Base-by-base conservation (phyloP, 495 filamentous ascomycete genomes). In the Hypoxylon crocopeplum region DNA sequence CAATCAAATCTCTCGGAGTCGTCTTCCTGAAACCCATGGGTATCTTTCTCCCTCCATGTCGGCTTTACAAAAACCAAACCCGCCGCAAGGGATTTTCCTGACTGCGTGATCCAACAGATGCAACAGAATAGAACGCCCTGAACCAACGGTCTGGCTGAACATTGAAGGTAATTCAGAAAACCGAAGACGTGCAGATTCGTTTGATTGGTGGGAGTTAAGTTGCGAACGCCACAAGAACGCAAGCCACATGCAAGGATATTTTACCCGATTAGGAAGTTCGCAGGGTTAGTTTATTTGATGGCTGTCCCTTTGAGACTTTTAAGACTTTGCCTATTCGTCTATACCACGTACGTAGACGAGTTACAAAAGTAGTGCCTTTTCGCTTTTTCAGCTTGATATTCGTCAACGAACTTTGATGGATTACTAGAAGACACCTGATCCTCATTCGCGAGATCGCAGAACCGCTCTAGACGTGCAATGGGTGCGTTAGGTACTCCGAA, bases 231-330 rank as follows among this genome's bases (percentile, higher is more conserved):
- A 57, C 59, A 56, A 38, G 34, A 7, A 22, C 41, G 47, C 51
- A 63, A 63, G 59, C 59, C 59, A 63, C 59, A 37, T 32, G 27
- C 16, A 51, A 48, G 41, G 47, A 39, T 51, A 52, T 38, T 12
- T 37, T 56, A n/a, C 52, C 47, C 16, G 10, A 56, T 56, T 20
- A 34, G 52, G 59, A 62, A 56, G 52, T n/a, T n/a, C n/a, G n/a
- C n/a, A n/a, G n/a, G n/a, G n/a, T n/a, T n/a, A n/a, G n/a, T n/a
- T n/a, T n/a, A n/a, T n/a, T n/a, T n/a, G n/a, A n/a, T n/a, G n/a
- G n/a, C n/a, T n/a, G n/a, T n/a, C n/a, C n/a, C n/a, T n/a, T n/a
- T n/a, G n/a, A n/a, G n/a, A n/a, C n/a, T n/a, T n/a, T n/a, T n/a
- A n/a, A n/a, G n/a, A n/a, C n/a, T n/a, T n/a, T n/a, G n/a, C n/a